A percentile compares a stretch with the other conserved stretches of the same genome.
Conservation (phyloP, 2,329 filamentous ascomycete species). For the Phaeophleospora eucalypticola region DNA sequence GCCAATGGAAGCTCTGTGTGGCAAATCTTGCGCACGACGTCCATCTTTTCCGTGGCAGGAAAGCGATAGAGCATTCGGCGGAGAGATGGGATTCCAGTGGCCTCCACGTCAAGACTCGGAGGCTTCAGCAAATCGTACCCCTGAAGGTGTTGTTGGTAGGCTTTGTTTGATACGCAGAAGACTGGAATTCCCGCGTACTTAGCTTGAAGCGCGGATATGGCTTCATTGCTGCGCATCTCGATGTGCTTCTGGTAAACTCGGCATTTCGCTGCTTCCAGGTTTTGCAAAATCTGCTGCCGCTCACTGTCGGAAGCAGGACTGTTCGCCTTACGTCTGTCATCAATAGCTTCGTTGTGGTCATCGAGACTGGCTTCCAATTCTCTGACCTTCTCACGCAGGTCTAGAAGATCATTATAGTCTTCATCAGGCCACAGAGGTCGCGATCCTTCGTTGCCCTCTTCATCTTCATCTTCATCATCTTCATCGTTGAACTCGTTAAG, state of each 20-base stretch:
- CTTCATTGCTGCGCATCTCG: not conserved
- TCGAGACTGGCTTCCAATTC: not conserved
- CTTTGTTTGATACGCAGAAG: constrained; percentile 16
- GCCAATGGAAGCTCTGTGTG: not conserved
- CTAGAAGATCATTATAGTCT: not conserved
- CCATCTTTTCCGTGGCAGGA: constrained; percentile 2
- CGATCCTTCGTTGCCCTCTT: not conserved
- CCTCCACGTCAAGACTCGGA: constrained; percentile 13
- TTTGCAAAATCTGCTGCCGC: not conserved
- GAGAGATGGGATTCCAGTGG: constrained; percentile 20
- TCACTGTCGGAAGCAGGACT: not conserved
- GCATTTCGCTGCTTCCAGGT: not conserved
- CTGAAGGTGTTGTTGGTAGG: constrained; percentile 19
- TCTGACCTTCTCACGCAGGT: not conserved
- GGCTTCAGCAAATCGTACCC: constrained; percentile 8
- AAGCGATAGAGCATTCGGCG: constrained; percentile 11
- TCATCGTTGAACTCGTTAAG: not conserved
- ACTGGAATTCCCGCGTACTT: constrained; percentile 15
- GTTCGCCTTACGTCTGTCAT: not conserved
- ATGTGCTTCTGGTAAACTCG: not conserved
- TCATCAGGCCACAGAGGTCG: not conserved
- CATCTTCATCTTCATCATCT: not conserved
- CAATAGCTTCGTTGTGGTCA: not conserved
- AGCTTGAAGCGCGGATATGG: not conserved
- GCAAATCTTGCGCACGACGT: not conserved